These are phyloP conservation scores for Pestalotiopsis sp. DNA, from an alignment of 2,329 filamentous ascomycete species.

Conservation along the genomic window DNA sequence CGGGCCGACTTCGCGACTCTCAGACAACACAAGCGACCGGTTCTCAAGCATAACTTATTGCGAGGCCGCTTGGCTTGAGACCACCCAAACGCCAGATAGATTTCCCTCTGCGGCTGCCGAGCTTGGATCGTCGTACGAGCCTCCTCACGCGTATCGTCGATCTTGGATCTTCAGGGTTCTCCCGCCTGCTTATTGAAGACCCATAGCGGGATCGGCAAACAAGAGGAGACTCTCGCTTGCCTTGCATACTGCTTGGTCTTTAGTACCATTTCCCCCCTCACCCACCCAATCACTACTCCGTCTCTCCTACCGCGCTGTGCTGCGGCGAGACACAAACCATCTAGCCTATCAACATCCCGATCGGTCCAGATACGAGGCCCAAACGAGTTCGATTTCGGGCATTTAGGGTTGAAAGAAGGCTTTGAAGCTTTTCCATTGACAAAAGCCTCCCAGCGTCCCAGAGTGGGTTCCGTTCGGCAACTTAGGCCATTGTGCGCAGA, in stretches of 20 bases:
- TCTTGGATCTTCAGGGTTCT: slow-evolving; percentile 3
- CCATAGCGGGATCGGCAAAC: neutral
- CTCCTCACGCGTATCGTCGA: neutral
- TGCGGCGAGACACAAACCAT: neutral
- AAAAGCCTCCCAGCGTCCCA: neutral
- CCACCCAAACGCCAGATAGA: neutral
- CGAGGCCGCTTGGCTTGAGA: neutral
- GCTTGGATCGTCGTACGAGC: neutral
- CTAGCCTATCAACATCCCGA: neutral
- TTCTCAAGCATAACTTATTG: neutral
- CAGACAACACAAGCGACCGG: slow-evolving; percentile 1
- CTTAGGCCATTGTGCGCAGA: neutral
- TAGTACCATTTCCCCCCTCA: neutral
- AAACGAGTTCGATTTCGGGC: neutral
- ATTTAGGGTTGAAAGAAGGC: slow-evolving; percentile 4
- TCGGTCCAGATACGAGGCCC: neutral
- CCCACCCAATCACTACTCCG: neutral
- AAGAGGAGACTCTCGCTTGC: neutral
- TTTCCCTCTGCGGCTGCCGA: neutral
- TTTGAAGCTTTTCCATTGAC: slow-evolving; percentile 5
- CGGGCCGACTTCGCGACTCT: slow-evolving; percentile 7
- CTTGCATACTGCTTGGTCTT: neutral
- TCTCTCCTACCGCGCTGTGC: neutral
- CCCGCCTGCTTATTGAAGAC: neutral
- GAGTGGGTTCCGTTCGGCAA: neutral